phyloP scores from a whole-genome alignment of 225 moss, liverwort and hornwort species.

The Rhytidiadelphus loreus region DNA sequence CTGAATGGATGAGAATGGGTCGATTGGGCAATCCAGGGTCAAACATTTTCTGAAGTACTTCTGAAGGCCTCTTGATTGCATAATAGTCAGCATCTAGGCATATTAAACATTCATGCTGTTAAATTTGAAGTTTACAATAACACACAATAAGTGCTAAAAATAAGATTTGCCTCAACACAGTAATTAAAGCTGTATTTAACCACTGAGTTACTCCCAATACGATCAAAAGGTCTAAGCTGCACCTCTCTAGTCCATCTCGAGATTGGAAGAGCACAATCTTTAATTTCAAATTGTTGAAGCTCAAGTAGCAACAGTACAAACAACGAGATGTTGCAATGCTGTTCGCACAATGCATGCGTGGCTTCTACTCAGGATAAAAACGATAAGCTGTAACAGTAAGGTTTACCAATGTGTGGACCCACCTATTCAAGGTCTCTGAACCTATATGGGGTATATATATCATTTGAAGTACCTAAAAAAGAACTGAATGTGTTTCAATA shows the following conservation, averaged over 20 bases:
- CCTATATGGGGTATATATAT: neutral
- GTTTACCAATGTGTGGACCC: neutral
- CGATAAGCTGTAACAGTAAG: neutral
- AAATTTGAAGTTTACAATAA: neutral
- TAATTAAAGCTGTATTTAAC: too few relatives aligned
- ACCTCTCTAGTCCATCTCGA: neutral
- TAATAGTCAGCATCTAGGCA: too few relatives aligned
- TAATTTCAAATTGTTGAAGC: neutral
- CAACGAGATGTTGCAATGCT: conserved; percentile 3
- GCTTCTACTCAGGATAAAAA: neutral
- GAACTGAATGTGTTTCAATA: neutral
- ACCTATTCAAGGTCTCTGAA: neutral
- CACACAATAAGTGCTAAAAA: neutral
- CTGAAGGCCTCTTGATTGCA: too few relatives aligned
- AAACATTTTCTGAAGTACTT: neutral
- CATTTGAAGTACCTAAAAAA: neutral
- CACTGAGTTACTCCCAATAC: neutral
- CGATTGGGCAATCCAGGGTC: neutral
- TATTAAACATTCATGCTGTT: neutral
- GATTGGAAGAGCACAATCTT: neutral
- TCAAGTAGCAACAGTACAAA: neutral
- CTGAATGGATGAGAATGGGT: neutral
- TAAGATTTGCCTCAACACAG: neutral
- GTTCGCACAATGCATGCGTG: neutral
- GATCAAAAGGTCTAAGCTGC: neutral